These are phyloP conservation scores for Chrysoporthe deuterocubensis DNA, from an alignment of 2,329 filamentous ascomycete genomes.

Conservation along the genomic window DNA sequence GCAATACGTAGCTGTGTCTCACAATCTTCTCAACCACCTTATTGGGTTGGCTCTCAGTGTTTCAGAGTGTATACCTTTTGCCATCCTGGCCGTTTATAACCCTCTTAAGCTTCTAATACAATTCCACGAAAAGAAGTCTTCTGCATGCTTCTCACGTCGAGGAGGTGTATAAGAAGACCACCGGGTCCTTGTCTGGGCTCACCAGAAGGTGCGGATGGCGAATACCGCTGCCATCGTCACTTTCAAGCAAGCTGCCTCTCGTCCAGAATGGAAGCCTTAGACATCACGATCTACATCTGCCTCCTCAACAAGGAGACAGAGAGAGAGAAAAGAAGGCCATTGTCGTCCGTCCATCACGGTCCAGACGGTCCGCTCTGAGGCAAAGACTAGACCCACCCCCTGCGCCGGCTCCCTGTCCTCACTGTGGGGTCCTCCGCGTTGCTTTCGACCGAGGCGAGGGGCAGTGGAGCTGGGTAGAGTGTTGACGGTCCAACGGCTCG, in stretches of 20 bases:
- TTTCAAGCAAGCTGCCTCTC: neutral
- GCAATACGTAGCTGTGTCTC: neutral
- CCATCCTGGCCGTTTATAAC: neutral
- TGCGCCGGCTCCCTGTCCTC: neutral
- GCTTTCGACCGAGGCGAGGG: constrained; percentile 10
- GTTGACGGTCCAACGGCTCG: constrained; percentile 27
- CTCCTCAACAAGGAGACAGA: too few species aligned
- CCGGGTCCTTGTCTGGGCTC: neutral
- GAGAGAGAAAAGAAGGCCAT: too few species aligned
- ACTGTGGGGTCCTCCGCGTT: constrained; percentile 9
- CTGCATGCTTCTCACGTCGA: neutral
- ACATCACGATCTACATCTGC: too few species aligned
- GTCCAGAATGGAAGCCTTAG: neutral
- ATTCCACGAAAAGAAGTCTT: neutral
- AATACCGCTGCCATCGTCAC: neutral
- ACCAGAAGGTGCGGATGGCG: neutral
- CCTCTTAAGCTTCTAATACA: neutral
- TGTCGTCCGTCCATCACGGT: too few species aligned
- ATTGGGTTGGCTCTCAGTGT: neutral
- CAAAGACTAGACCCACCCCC: neutral
- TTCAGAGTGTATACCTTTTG: too few species aligned
- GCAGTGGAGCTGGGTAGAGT: neutral
- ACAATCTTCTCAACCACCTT: neutral
- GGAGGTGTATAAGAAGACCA: neutral
- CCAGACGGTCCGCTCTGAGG: too few species aligned